Evolutionary conservation across 441 rosid species (phyloP).

Genomic region (Pelargonium myrrhifolium): DNA sequence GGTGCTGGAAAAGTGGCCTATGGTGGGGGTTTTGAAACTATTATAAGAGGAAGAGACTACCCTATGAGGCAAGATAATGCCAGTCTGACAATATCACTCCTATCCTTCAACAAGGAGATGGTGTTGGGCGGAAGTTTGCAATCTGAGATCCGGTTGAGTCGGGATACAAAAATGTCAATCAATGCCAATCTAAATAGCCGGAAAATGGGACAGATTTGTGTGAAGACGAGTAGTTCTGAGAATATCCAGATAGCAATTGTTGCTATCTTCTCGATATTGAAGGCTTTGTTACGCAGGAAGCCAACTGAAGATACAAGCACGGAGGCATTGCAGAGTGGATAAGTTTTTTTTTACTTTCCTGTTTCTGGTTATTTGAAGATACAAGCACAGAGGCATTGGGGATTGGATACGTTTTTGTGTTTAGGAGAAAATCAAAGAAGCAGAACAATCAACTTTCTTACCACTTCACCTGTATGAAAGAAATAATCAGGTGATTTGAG

Average conservation of each 20-base stretch:
- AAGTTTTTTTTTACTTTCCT: background rate
- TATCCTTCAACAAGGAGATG: constrained; percentile 60
- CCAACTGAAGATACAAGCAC: constrained; percentile 21
- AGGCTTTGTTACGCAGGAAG: constrained; percentile 44
- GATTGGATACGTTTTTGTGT: too few species aligned
- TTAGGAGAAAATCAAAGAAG: too few species aligned
- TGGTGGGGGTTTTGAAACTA: constrained; percentile 76
- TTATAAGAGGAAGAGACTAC: constrained; percentile 67
- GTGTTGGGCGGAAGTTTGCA: constrained; percentile 67
- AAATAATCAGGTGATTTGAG: too few species aligned
- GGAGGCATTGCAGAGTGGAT: constrained; percentile 34
- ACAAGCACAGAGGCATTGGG: too few species aligned
- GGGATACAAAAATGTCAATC: constrained; percentile 45
- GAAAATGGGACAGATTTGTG: constrained; percentile 61
- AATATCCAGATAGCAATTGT: constrained; percentile 60
- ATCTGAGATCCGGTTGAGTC: constrained; percentile 53
- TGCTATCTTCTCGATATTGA: constrained; percentile 49
- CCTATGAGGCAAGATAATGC: constrained; percentile 57
- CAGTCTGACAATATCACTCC: constrained; percentile 49
- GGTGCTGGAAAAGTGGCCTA: constrained; percentile 59
- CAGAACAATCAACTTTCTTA: too few species aligned
- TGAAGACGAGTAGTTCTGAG: constrained; percentile 62
- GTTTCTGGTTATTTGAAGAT: background rate
- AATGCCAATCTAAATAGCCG: constrained; percentile 61
- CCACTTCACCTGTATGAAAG: too few species aligned